Conservation (phyloP, 805 yeast genomes). For the Ogataea methanolica region DNA sequence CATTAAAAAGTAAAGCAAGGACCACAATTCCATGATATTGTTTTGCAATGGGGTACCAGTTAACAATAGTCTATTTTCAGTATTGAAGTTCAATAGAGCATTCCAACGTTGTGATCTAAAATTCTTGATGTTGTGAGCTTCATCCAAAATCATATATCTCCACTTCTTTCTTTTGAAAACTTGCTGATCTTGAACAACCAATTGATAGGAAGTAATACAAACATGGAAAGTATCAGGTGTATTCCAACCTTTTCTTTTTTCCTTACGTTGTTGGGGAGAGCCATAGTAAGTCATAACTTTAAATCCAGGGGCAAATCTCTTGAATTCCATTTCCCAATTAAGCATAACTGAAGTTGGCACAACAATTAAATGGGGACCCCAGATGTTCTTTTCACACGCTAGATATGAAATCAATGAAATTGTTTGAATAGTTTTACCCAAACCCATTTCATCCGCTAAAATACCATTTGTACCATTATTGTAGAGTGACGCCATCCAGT, state of each 20-base stretch:
- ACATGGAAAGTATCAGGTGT: conserved; percentile 94
- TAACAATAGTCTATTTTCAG: conserved; percentile 77
- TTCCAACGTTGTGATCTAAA: conserved; percentile 97
- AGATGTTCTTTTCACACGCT: conserved; percentile 87
- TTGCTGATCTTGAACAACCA: conserved; percentile 96
- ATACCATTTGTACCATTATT: conserved; percentile 94
- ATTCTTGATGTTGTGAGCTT: conserved; percentile 96
- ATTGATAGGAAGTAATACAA: conserved; percentile 93
- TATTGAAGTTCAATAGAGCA: conserved; percentile 87
- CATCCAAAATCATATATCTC: conserved; percentile 96
- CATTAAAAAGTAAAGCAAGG: conserved; percentile 89
- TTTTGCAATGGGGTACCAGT: conserved; percentile 98
- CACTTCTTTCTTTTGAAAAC: conserved; percentile 88
- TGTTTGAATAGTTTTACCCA: conserved; percentile 96
- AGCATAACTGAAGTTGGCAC: conserved; percentile 97
- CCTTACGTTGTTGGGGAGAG: conserved; percentile 92
- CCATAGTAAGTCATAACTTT: conserved; percentile 95
- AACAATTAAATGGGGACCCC: conserved; percentile 98
- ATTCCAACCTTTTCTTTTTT: conserved; percentile 96
- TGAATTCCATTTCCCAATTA: conserved; percentile 99
- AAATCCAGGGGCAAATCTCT: conserved; percentile 96
- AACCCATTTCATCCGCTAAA: conserved; percentile 98
- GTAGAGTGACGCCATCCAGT: conserved; percentile 94
- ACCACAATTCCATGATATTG: conserved; percentile 94
- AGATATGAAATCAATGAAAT: conserved; percentile 79